Evolutionary conservation across 345 rosid species (phyloP), one percentile per base, ranked within the genome.

Genomic region (Gossypium mustelinum): DNA sequence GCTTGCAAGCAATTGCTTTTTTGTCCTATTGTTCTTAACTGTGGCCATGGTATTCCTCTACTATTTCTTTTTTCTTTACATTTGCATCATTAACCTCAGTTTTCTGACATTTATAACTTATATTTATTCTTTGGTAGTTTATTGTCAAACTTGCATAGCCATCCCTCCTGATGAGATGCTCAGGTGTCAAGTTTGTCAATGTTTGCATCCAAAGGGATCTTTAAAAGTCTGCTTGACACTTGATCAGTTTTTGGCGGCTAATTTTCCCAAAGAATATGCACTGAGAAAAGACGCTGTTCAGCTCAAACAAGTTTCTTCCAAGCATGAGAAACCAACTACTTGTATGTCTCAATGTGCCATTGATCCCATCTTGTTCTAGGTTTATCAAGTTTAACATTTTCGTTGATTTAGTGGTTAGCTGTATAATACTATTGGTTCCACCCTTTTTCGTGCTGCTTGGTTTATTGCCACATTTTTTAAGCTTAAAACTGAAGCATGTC

Each of bases 221-320:
- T 91, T 91, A 1, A 86, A 88, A 82, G 92, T 92, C 41, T 92
- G 97, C 79, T 80, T 88, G 88, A 82, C 77, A 68, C 82, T 94
- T 60, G 85, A 88, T 69, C 85, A 83, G 50, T 89, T 92, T 82
- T 47, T 94, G 75, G 85, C 73, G 81, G 85, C 82, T 54, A 84
- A 73, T 2, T 90, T 90, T 58, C 82, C 89, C 17, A 73, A 80
- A 22, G 97, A 92, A n/a, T 90, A 94, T 81, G 83, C 82, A 73
- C 63, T 50, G 59, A 85, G 94, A 79, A 87, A 24, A 75, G 84
- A 76, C 13, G 79, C 77, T 67, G 75, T 84, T 80, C 77, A 34
- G 76, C 83, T 68, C 51, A 79, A 68, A 68, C 80, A 47, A 73
- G 51, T 57, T 54, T 75, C n/a, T 45, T 52, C 68, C 51, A 75